These are phyloP conservation scores for Suhomyces terraborum DNA, from an alignment of 1,139 yeast species.

Conservation along the genomic window DNA sequence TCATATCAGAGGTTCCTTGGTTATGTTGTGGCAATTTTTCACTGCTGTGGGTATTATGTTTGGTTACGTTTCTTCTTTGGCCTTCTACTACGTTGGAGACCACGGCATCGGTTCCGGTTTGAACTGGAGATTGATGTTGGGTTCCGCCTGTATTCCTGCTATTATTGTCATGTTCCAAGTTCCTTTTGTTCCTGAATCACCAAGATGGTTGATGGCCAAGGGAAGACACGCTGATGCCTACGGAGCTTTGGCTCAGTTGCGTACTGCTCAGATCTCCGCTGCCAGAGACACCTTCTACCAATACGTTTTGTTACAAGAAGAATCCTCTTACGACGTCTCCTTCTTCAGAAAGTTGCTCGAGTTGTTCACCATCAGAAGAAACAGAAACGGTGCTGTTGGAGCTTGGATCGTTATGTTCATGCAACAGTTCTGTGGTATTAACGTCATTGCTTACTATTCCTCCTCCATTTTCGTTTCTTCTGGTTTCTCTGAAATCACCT, in stretches of 20 bases:
- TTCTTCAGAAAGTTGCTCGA: constrained; percentile 54
- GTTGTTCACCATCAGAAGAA: constrained; percentile 70
- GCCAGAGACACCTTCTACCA: constrained; percentile 34
- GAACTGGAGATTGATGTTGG: constrained; percentile 82
- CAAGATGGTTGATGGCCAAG: constrained; percentile 35
- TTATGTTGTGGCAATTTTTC: constrained; percentile 89
- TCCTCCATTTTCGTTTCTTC: constrained; percentile 72
- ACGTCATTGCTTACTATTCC: constrained; percentile 82
- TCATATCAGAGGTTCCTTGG: constrained; percentile 73
- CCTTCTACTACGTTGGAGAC: constrained; percentile 44
- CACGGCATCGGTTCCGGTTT: constrained; percentile 37
- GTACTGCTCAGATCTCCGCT: constrained; percentile 25
- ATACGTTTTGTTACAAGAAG: constrained; percentile 53
- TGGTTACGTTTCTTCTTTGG: constrained; percentile 72
- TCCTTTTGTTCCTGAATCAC: constrained; percentile 45
- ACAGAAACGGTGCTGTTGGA: constrained; percentile 79
- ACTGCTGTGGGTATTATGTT: constrained; percentile 86
- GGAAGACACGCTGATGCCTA: constrained; percentile 28
- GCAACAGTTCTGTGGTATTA: constrained; percentile 93
- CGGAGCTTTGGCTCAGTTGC: constrained; percentile 22
- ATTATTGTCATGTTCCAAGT: constrained; percentile 66
- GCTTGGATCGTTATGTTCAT: constrained; percentile 83
- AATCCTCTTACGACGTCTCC: constrained; percentile 58
- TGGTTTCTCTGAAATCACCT: constrained; percentile 59
- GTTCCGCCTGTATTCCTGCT: constrained; percentile 76